Evolutionary conservation across 352 stramenopile genomes (phyloP), one percentile per base, ranked within the genome.

Genomic region (Phytophthora macrochlamydospora): DNA sequence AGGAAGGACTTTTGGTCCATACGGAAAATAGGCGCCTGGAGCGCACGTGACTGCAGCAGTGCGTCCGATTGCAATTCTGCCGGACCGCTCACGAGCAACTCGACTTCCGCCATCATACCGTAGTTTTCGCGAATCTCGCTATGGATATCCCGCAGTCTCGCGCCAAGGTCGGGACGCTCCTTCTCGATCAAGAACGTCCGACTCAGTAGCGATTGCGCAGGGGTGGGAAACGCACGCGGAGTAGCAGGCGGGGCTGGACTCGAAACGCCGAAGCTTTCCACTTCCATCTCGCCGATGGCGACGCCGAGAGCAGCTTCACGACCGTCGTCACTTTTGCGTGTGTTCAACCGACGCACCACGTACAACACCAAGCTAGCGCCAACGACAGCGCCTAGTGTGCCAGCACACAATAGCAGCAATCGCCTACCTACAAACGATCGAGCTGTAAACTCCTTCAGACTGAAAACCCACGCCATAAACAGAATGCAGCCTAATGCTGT

Each of bases 1-100:
- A 78, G 49, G 37, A 88, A 88, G 11, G 77, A 83, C 37, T 88
- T 88, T 33, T 81, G 59, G 33, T 83, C 62, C 50, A 88, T 57
- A 0, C 67, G 40, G 24, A 86, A 79, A 43, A 62, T 33, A 18
- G 79, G 79, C 24, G 57, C 56, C 31, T 76, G 65, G 11, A 88
- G 49, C 13, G 61, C 55, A 45, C 69, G 62, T 13, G 77, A 70
- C 42, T 75, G 59, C 30, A 56, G 30, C 11, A 78, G 44, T 42
- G 65, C 69, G 14, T 81, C 69, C 11, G 55, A 31, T 59, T 88
- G 79, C 28, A 88, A 51, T 51, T 58, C 64, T 46, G 65, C 40
- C 2, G 79, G 79, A 1, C 79, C 79, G 61, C 79, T 83, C 35
- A 88, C 73, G 11, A 83, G 75, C 31, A 88, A 42, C 9, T 59